Evolutionary conservation across 208 protist genomes (phyloP), one percentile per base, ranked within the genome.

Genomic region (Acanthamoeba sp.): DNA sequence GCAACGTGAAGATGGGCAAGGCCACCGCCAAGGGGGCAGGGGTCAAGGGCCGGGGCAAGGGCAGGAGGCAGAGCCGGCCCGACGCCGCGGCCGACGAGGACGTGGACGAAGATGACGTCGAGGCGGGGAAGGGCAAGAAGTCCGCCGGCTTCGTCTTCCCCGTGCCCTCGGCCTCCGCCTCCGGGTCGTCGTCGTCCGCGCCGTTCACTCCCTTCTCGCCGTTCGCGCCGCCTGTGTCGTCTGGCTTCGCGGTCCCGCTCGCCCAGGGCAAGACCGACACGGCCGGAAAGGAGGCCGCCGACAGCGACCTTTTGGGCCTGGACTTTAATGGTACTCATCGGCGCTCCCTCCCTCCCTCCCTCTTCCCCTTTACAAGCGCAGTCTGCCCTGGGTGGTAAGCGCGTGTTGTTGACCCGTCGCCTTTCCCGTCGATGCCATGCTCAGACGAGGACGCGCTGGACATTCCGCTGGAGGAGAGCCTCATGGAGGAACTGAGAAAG

Each of bases 401-500:
- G n/a, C n/a, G n/a, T n/a, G n/a, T n/a, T n/a, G n/a, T n/a, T n/a
- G n/a, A n/a, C n/a, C n/a, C n/a, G n/a, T n/a, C n/a, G n/a, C n/a
- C n/a, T n/a, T n/a, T n/a, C n/a, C n/a, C n/a, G 3, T 10, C 48
- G 18, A 1, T 0, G 48, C 20, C 16, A 52, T 52, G 48, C n/a
- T n/a, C n/a, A 76, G 71, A 80, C 22, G 71, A 80, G 29, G 71
- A 80, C 38, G n/a, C 71, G 32, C 71, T 80, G 32, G 71, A 80
- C 71, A 80, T 80, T 80, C 71, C 71, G 18, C 40, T 80, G 71
- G 71, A 80, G 71, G 71, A 80, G 71, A 80, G 71, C 40, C 71
- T 80, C 40, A 80, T 80, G 71, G 71, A 80, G 71, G 71, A 80
- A 80, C 40, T 80, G 71, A 80, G 71, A 48, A 80, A 80, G 71